phyloP scores from a whole-genome alignment of 345 rosid genomes.

The Murraya koenigii region DNA sequence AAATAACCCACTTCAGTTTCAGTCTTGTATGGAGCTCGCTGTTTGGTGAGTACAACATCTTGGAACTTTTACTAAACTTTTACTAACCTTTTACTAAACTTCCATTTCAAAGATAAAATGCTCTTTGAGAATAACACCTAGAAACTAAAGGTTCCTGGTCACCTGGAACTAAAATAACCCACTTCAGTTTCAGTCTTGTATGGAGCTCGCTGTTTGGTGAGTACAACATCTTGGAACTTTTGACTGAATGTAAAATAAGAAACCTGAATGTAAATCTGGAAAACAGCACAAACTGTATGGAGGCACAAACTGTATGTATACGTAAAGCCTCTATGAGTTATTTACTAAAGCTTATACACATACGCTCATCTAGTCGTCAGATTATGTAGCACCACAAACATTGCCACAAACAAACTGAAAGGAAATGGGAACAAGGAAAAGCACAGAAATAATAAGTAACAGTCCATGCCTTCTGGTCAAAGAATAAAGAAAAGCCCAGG shows the following conservation, averaged over 20 bases:
- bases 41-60: not conserved
- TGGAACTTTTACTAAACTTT: too few relatives aligned
- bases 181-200: not conserved
- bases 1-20: not conserved
- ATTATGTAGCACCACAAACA: not conserved
- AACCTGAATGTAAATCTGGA: not conserved
- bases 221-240: not conserved
- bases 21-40: not conserved
- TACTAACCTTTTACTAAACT: too few relatives aligned
- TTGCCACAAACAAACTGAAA: not conserved
- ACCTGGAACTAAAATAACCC: not conserved
- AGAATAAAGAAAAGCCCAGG: not conserved
- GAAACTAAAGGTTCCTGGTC: not conserved
- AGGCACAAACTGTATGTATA: not conserved
- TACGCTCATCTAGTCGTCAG: too few relatives aligned
- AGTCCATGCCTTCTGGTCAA: not conserved
- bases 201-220: not conserved
- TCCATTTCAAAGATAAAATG: not conserved
- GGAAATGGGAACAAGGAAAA: not conserved
- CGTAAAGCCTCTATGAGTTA: not conserved
- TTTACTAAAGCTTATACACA: not conserved
- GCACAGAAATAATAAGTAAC: not conserved
- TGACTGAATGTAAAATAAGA: not conserved
- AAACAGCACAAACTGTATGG: not conserved
- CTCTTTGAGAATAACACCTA: not conserved